phyloP scores from a whole-genome alignment of 192 early-diverging fungal species.

The Umbelopsis sp. region DNA sequence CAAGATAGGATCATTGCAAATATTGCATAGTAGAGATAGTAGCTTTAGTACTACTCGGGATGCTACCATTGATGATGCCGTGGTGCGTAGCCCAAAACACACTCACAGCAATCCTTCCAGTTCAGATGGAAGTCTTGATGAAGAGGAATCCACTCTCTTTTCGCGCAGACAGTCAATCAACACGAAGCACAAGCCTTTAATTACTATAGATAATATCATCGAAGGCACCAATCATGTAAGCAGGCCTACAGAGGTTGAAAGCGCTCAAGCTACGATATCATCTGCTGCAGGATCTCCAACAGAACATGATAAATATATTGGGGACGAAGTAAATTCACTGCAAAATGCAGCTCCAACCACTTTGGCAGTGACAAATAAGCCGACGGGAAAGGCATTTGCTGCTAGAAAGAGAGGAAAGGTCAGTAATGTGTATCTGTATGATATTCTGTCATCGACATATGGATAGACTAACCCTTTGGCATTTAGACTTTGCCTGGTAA shows the following conservation, averaged over 20 bases:
- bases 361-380: neutral
- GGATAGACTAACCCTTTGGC: neutral
- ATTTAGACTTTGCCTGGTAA: slow-evolving; percentile 35
- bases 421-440: neutral
- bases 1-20: neutral
- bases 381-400: neutral
- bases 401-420: slow-evolving; percentile 34
- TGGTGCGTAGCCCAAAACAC: neutral
- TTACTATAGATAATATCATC: neutral
- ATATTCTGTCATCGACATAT: neutral
- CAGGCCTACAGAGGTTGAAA: slow-evolving; percentile 12
- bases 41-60: neutral
- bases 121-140: neutral
- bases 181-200: neutral
- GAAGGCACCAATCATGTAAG: neutral
- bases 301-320: neutral
- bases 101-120: neutral
- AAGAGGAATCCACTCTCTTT: neutral
- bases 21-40: neutral
- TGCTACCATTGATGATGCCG: neutral
- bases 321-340: neutral
- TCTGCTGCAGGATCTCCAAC: neutral
- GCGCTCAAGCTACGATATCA: neutral
- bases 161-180: neutral
- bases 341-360: neutral